These are phyloP conservation scores for Erodium texanum DNA, from an alignment of 441 rosid genomes.

Conservation along the genomic window DNA sequence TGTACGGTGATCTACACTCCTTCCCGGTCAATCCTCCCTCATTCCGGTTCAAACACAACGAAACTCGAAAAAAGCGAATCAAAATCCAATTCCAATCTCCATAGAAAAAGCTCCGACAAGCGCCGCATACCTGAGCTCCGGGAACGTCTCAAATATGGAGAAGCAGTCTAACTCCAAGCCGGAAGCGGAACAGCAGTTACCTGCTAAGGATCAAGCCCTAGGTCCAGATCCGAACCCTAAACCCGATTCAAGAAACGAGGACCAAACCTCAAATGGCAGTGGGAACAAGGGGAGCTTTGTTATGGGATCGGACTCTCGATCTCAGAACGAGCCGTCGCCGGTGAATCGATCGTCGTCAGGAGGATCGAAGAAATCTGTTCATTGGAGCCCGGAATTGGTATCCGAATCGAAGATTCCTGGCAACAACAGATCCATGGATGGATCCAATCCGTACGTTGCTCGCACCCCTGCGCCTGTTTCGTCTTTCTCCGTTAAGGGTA, in stretches of 20 bases:
- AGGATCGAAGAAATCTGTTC: conserved; percentile 54
- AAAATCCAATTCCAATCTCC: too few relatives aligned
- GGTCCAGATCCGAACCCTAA: conserved; percentile 20
- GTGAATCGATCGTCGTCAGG: conserved; percentile 24
- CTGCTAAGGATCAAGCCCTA: conserved; percentile 16
- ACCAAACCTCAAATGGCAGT: conserved; percentile 23
- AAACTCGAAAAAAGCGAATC: too few relatives aligned
- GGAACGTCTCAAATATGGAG: conserved; percentile 10
- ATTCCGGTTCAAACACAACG: too few relatives aligned
- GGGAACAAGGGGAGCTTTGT: conserved; percentile 9
- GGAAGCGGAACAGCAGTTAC: conserved; percentile 19
- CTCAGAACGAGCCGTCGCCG: conserved; percentile 1
- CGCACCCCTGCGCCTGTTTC: conserved; percentile 34
- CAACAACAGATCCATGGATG: too few relatives aligned
- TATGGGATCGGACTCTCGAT: conserved; percentile 26
- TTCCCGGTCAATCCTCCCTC: too few relatives aligned
- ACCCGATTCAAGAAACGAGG: conserved; percentile 19
- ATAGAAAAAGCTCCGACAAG: neutral
- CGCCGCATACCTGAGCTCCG: conserved; percentile 2
- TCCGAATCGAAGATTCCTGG: conserved; percentile 34
- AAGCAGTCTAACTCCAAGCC: conserved; percentile 24
- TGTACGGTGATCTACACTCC: too few relatives aligned
- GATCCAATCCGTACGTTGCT: conserved; percentile 48
- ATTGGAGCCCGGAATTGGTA: conserved; percentile 77
- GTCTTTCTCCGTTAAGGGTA: conserved; percentile 33